Base-by-base conservation (phyloP, 140 eudicot genomes). In the Flaveria floridana region DNA sequence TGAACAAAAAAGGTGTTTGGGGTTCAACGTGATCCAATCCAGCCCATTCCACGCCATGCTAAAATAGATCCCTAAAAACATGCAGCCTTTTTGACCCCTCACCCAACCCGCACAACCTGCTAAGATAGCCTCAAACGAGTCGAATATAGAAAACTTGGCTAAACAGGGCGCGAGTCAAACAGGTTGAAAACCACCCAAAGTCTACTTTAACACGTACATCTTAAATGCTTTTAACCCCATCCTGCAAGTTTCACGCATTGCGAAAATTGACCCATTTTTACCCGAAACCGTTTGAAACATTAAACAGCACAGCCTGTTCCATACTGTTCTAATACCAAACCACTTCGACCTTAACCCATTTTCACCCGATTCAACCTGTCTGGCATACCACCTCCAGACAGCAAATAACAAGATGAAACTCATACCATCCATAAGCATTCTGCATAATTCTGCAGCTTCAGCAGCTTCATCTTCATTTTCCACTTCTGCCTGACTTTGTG, bases 391-490 rank as follows among this genome's bases (percentile, higher is more conserved):
- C 41, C 41, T 68, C 41, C 13, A 8, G 73, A 59, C 64, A 39
- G 16, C 76, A 75, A 39, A 73, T 34, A 76, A 47, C 5, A 72
- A 71, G 19, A 71, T 47, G 59, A 53, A 58, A 47, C 3, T 5
- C 80, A 28, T 94, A 90, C 99, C 99, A 67, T 94, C 99, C 97
- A 94, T 88, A 50, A 90, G 96, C 89, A 90, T 88, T 80, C 89
- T 81, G 86, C 99, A 87, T 52, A 94, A 83, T 74, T 94, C 99
- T 12, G 96, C 97, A 10, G 99, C 99, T 86, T 94, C 97, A 74
- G 99, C 97, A 39, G 94, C 95, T 81, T 94, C 97, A 71, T 94
- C 99, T 76, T 94, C 99, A 63, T 86, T 81, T 84, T 94, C 97
- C 65, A 90, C 99, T 74, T 90, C 91, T 53, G 91, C 87, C 78